Conservation (phyloP, 1,139 yeast genomes). For the Candida tropicalis region DNA sequence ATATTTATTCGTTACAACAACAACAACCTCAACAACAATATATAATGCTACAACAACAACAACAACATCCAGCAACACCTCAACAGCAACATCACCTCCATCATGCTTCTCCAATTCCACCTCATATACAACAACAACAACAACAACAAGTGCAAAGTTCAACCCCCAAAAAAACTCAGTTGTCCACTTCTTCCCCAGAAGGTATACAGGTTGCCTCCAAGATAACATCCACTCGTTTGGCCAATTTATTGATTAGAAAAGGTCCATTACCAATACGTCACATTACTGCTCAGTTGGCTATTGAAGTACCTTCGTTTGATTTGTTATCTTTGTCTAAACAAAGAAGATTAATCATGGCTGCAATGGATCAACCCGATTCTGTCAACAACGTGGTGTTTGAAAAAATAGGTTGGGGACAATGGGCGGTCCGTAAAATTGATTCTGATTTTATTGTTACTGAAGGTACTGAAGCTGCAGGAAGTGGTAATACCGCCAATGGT, state of each 20-base stretch:
- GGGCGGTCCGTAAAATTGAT: conserved; percentile 76
- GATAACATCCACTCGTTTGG: conserved; percentile 80
- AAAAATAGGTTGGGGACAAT: conserved; percentile 97
- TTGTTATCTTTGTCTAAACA: conserved; percentile 83
- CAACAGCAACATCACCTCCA: conserved; percentile 5
- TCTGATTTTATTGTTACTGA: conserved; percentile 52
- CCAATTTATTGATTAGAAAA: conserved; percentile 64
- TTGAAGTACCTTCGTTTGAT: conserved; percentile 80
- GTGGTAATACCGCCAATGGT: conserved; percentile 6
- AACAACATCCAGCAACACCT: conserved; percentile 3
- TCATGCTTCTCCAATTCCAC: neutral
- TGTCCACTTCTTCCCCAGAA: conserved; percentile 83
- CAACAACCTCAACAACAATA: conserved; percentile 8
- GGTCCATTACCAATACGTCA: conserved; percentile 93
- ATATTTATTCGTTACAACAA: conserved; percentile 5
- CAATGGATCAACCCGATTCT: conserved; percentile 68
- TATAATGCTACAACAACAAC: conserved; percentile 2
- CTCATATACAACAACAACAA: conserved; percentile 4
- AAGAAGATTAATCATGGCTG: conserved; percentile 86
- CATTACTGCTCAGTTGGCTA: conserved; percentile 75
- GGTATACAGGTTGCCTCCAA: conserved; percentile 87
- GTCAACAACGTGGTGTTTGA: conserved; percentile 72
- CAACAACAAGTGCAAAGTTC: conserved; percentile 2
- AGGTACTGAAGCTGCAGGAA: conserved; percentile 31
- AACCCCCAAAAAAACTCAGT: conserved; percentile 28